Base-by-base conservation (phyloP, 2,329 filamentous ascomycete species). In the Phyllosticta paracitricarpa region DNA sequence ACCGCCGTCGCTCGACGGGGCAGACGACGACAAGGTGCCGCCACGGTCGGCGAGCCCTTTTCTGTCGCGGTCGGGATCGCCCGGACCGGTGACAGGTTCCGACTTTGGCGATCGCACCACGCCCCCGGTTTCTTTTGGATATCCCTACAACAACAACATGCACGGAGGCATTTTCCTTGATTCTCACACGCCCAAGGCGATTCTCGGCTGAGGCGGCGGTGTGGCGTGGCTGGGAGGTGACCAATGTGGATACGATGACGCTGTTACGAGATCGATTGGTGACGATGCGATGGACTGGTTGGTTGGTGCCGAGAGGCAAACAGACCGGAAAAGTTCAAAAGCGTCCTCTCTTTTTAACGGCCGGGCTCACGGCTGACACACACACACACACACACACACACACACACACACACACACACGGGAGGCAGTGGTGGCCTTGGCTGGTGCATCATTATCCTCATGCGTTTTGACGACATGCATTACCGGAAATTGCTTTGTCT, bases 111-210 rank as follows among this genome's bases (percentile, higher is more conserved):
- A 78, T 61, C 70, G 69, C 62, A 65, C 71, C 12, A 65, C 70
- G 26, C 75, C 76, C n/a, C 70, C 74, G 48, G 67, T 71, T 52
- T 66, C 71, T 17, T 77, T 77, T 61, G 71, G 72, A 58, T 78
- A 76, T 67, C 72, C 76, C 22, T 80, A 77, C 66, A 66, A 68
- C 69, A 24, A 77, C 66, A 68, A 67, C 54, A 69, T 71, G 68
- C 74, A 77, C 62, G 73, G 73, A 64, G 73, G 72, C 51, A 75
- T 79, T 61, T 75, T 81, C 58, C 71, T 72, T 56, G 77, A 79
- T 63, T 71, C 74, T 57, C 76, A 78, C 57, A 73, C 77, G 2
- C 76, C 76, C n/a, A 76, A 78, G 62, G 70, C 71, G 48, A 74
- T 76, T 48, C 70, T 65, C 59, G 73, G 74, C 24, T 71, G 56